Evolutionary conservation across 768 basidiomycete genomes (phyloP).

Genomic region (Austroboletus festivus): DNA sequence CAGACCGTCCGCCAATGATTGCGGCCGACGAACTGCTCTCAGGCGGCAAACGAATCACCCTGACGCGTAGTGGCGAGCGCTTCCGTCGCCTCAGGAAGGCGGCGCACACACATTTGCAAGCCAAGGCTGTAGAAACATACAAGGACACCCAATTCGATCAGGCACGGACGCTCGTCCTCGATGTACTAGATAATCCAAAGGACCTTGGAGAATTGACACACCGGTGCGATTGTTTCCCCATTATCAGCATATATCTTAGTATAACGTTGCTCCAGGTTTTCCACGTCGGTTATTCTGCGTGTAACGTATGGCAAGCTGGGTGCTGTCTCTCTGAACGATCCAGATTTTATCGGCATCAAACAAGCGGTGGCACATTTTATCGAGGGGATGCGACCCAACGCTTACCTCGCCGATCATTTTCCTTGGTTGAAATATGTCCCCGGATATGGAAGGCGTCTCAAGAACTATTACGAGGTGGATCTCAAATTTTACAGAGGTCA

Average conservation of each 20-base stretch:
- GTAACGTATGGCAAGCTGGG: constrained; percentile 24
- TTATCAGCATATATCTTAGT: constrained; percentile 24
- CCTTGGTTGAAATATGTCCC: constrained; percentile 46
- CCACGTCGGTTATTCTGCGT: constrained; percentile 24
- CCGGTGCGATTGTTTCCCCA: constrained; percentile 35
- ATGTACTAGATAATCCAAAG: constrained; percentile 32
- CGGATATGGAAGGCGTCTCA: constrained; percentile 54
- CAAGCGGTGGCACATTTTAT: constrained; percentile 26
- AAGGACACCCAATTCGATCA: constrained; percentile 41
- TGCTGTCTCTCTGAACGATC: constrained; percentile 19
- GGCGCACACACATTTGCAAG: constrained; percentile 51
- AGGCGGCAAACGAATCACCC: constrained; percentile 50
- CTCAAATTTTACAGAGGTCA: constrained; percentile 49
- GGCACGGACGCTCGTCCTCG: constrained; percentile 17
- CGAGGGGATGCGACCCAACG: constrained; percentile 30
- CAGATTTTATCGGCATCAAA: constrained; percentile 18
- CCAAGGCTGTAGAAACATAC: constrained; percentile 45
- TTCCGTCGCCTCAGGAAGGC: constrained; percentile 56
- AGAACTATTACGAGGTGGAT: constrained; percentile 49
- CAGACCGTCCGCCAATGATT: constrained; percentile 50
- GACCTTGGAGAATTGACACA: constrained; percentile 40
- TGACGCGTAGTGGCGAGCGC: constrained; percentile 47
- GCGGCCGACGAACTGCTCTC: constrained; percentile 54
- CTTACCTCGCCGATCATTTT: constrained; percentile 35
- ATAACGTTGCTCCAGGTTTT: constrained; percentile 21